These are phyloP conservation scores for Juglanconis juglandina DNA, from an alignment of 2,329 filamentous ascomycete species.

Conservation along the genomic window DNA sequence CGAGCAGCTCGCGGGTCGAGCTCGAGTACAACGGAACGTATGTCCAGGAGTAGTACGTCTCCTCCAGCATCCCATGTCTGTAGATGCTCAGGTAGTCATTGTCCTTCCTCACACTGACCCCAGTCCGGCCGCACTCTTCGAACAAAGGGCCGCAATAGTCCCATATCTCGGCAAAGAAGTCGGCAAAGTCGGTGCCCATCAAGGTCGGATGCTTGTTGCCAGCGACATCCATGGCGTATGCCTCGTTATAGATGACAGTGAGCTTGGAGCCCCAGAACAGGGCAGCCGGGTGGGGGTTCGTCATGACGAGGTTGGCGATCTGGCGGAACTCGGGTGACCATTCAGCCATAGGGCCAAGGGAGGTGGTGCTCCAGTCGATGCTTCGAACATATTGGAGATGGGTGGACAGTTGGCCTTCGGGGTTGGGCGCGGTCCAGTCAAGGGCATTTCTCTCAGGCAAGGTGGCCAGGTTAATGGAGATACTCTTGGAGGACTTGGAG, in stretches of 20 bases:
- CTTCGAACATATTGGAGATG: slow-evolving; percentile 29
- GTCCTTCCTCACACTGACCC: slow-evolving; percentile 31
- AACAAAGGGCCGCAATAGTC: slow-evolving; percentile 30
- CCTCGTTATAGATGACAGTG: slow-evolving; percentile 62
- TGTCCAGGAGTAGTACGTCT: slow-evolving; percentile 37
- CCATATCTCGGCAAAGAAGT: slow-evolving; percentile 53
- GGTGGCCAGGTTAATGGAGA: slow-evolving; percentile 26
- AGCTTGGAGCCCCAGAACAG: slow-evolving; percentile 62
- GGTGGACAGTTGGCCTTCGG: slow-evolving; percentile 28
- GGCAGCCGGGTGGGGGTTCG: slow-evolving; percentile 42
- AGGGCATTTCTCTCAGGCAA: slow-evolving; percentile 32
- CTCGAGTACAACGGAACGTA: slow-evolving; percentile 37
- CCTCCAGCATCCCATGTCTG: slow-evolving; percentile 34
- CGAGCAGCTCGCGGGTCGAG: slow-evolving; percentile 30
- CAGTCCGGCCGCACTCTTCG: slow-evolving; percentile 34
- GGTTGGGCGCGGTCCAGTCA: slow-evolving; percentile 32
- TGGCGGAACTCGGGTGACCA: slow-evolving; percentile 46
- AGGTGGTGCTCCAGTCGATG: slow-evolving; percentile 41
- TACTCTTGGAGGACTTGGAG: slow-evolving; percentile 25
- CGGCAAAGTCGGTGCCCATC: slow-evolving; percentile 55
- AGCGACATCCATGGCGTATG: slow-evolving; percentile 52
- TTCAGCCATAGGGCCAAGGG: slow-evolving; percentile 39
- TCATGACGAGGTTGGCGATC: slow-evolving; percentile 34
- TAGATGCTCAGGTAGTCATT: slow-evolving; percentile 32
- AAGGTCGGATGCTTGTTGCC: slow-evolving; percentile 60